Conservation (phyloP, 106 monocot genomes). For the Dioscorea alata region DNA sequence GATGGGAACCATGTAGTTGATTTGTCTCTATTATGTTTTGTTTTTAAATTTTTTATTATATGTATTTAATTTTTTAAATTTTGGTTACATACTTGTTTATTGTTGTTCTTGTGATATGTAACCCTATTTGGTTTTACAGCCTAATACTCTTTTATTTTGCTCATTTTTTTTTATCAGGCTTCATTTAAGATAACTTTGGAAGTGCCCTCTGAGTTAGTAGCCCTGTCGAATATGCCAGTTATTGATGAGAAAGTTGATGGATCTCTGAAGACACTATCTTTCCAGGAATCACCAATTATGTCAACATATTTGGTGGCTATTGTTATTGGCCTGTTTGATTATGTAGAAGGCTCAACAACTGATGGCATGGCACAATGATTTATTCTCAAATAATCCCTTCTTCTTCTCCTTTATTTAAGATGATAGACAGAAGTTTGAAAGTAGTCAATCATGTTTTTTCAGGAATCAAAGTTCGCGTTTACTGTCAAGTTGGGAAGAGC, state of each 20-base stretch:
- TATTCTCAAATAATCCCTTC: not conserved
- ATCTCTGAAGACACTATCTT: slow-evolving; percentile 50
- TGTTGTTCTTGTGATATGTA: too few species aligned
- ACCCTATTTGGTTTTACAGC: too few species aligned
- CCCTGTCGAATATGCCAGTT: slow-evolving; percentile 92
- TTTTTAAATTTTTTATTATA: too few species aligned
- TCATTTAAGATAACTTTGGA: slow-evolving; percentile 82
- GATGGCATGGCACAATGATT: slow-evolving; percentile 42
- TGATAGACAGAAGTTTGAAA: not conserved
- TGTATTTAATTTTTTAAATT: too few species aligned
- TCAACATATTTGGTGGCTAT: slow-evolving; percentile 96
- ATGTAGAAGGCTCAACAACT: slow-evolving; percentile 52
- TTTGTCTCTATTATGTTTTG: too few species aligned
- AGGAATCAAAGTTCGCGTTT: slow-evolving; percentile 84
- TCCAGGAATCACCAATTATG: slow-evolving; percentile 90
- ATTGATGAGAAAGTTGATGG: slow-evolving; percentile 53
- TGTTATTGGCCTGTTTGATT: slow-evolving; percentile 90
- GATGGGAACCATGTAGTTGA: too few species aligned
- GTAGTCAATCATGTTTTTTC: slow-evolving; percentile 3
- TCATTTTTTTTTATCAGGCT: slow-evolving; percentile 38
- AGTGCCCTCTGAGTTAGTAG: slow-evolving; percentile 77
- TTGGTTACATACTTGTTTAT: too few species aligned
- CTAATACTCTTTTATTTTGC: not conserved
- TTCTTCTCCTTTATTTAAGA: not conserved
- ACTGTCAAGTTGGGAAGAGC: slow-evolving; percentile 76